Base-by-base conservation (phyloP, 208 protist species). In the Blastocrithidia nonstop region DNA sequence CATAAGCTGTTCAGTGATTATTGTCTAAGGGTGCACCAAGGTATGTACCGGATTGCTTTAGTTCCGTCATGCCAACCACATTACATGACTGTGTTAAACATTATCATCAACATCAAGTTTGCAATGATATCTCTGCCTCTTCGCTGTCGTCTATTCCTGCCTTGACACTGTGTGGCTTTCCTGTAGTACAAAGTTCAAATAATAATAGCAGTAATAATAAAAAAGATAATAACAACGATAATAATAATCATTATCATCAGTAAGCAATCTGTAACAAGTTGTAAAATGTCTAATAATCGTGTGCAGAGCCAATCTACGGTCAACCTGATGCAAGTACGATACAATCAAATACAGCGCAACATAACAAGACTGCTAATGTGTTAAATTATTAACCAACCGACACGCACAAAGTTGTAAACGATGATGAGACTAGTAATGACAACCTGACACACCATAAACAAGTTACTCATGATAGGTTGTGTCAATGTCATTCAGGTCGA, bases 1-100 rank as follows among this genome's bases (percentile, higher is more conserved):
- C 45, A 0, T 71, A 76, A 25, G 72, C 76, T 15, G 71, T 87
- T 29, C 57, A 77, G 56, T 92, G 82, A 78, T 57, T 92, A 19
- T 25, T 80, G 7, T 54, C 41, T 2, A 78, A 84, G 28, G 82
- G 82, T 0, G 82, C 74, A 7, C 74, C 77, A 20, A 71, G 80
- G 21, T 79, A 79, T 50, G 47, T 84, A 31, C 65, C 73, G 11
- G 71, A 74, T 58, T 71, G 60, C 46, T 61, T 76, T 25, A 65
- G 64, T 50, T 32, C 42, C 31, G 36, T 27, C 20, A 65, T 57
- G 20, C 15, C 60, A 33, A 57, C 63, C 23, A 54, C 66, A 20
- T 50, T 76, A 53, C 58, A 49, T 46, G 54, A 47, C 40, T 56
- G 66, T 15, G 57, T 60, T 20, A 59, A 69, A 26, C 61, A 71